Conservation (phyloP, 495 filamentous ascomycete genomes). For the Hypomontagnella monticulosa region DNA sequence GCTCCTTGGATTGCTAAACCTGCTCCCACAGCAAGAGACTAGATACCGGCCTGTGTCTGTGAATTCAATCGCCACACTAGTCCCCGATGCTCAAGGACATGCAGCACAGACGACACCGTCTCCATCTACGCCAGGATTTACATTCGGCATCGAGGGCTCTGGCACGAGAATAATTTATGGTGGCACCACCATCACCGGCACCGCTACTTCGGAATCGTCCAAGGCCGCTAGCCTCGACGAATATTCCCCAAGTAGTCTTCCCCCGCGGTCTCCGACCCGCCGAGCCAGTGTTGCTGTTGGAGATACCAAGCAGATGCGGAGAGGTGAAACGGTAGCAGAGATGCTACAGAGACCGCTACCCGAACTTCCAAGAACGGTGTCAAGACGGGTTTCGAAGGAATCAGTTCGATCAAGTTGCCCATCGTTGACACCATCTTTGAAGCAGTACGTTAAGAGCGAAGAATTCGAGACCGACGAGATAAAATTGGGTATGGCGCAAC, state of each 20-base stretch:
- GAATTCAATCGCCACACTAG: not conserved
- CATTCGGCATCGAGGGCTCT: conserved; percentile 24
- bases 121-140: conserved; percentile 10
- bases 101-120: not conserved
- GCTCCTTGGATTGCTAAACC: conserved; percentile 53
- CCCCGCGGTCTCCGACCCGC: conserved; percentile 36
- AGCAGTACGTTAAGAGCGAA: conserved; percentile 50
- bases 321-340: conserved; percentile 38
- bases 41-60: conserved; percentile 8
- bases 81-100: not conserved
- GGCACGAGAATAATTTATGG: conserved; percentile 32
- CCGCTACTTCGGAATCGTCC: conserved; percentile 19
- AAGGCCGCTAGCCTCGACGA: conserved; percentile 3
- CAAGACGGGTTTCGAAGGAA: conserved; percentile 38
- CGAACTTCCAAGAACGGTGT: conserved; percentile 43
- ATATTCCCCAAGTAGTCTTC: conserved; percentile 46
- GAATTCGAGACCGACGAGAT: conserved; percentile 51
- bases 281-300: not conserved
- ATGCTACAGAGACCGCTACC: conserved; percentile 55
- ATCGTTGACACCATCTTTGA: conserved; percentile 56
- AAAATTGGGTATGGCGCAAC: conserved; percentile 46
- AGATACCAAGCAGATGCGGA: conserved; percentile 30
- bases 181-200: conserved; percentile 10
- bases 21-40: conserved; percentile 39
- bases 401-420: conserved; percentile 40